phyloP scores from a whole-genome alignment of 2,329 filamentous ascomycete genomes.

The Xylariaceae sp. region DNA sequence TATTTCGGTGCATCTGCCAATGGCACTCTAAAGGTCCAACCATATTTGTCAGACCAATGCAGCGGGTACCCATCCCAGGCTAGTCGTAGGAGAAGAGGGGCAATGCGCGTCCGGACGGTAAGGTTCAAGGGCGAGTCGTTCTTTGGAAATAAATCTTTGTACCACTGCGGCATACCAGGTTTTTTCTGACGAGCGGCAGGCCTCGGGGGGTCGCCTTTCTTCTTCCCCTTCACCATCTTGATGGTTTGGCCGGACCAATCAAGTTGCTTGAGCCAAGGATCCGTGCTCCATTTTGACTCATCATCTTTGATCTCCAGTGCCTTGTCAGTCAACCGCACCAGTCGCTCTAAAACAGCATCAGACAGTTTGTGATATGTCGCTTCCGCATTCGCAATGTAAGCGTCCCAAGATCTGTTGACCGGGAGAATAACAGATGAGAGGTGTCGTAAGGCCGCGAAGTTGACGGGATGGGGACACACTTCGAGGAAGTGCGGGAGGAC shows the following conservation, averaged over 20 bases:
- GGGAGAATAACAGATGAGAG: conserved; percentile 92
- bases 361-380: conserved; percentile 76
- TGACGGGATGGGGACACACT: conserved; percentile 93
- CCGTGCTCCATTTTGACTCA: conserved; percentile 66
- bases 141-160: conserved; percentile 81
- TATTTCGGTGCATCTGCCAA: conserved; percentile 62
- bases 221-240: conserved; percentile 87
- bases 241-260: conserved; percentile 95
- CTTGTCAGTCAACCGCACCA: conserved; percentile 71
- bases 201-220: conserved; percentile 75
- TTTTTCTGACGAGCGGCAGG: conserved; percentile 84
- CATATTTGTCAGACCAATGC: conserved; percentile 88
- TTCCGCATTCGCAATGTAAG: conserved; percentile 81
- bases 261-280: conserved; percentile 89
- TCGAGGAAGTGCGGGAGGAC: conserved; percentile 88
- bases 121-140: conserved; percentile 68
- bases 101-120: conserved; percentile 82
- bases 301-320: conserved; percentile 73
- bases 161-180: conserved; percentile 94
- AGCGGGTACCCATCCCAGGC: conserved; percentile 88
- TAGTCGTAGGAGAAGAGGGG: conserved; percentile 78
- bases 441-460: conserved; percentile 89
- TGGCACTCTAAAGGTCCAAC: conserved; percentile 86
- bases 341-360: conserved; percentile 71
- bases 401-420: conserved; percentile 82